phyloP scores from a whole-genome alignment of 1,284 basidiomycete genomes.

The Mycena sp. region DNA sequence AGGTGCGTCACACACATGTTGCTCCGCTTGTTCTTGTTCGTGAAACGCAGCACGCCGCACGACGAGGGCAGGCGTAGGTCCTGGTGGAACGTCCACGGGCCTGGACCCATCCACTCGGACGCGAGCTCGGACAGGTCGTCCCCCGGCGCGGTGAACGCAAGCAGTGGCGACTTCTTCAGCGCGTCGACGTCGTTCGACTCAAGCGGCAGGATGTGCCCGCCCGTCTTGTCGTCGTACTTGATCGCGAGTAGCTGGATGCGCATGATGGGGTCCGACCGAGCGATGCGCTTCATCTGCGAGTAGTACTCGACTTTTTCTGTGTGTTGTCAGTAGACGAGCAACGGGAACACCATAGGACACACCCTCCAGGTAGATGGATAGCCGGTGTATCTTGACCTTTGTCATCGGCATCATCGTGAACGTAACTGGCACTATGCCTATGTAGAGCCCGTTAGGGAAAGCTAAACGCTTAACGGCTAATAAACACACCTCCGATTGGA shows the following conservation, averaged over 20 bases:
- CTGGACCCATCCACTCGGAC: constrained; percentile 75
- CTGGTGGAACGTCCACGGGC: constrained; percentile 75
- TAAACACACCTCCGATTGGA: constrained; percentile 69
- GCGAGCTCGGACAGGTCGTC: constrained; percentile 63
- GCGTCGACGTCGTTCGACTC: constrained; percentile 63
- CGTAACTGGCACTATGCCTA: constrained; percentile 78
- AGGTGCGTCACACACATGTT: constrained; percentile 85
- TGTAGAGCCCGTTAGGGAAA: not conserved
- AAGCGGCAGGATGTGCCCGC: constrained; percentile 73
- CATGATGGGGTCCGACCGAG: constrained; percentile 78
- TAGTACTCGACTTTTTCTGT: constrained; percentile 86
- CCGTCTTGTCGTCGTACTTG: constrained; percentile 60
- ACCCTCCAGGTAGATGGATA: constrained; percentile 89
- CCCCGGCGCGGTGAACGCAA: constrained; percentile 50
- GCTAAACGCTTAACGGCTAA: not conserved
- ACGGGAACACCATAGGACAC: constrained; percentile 31
- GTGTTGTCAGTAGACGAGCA: not conserved
- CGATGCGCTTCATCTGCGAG: constrained; percentile 74
- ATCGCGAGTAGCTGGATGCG: constrained; percentile 78
- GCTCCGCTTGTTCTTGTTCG: constrained; percentile 84
- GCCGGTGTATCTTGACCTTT: constrained; percentile 86
- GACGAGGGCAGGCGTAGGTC: constrained; percentile 66
- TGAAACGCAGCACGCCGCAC: constrained; percentile 74
- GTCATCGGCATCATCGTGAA: constrained; percentile 87
- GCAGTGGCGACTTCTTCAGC: constrained; percentile 65